Base-by-base conservation (phyloP, 306 rosid species). In the Cercis canadensis region DNA sequence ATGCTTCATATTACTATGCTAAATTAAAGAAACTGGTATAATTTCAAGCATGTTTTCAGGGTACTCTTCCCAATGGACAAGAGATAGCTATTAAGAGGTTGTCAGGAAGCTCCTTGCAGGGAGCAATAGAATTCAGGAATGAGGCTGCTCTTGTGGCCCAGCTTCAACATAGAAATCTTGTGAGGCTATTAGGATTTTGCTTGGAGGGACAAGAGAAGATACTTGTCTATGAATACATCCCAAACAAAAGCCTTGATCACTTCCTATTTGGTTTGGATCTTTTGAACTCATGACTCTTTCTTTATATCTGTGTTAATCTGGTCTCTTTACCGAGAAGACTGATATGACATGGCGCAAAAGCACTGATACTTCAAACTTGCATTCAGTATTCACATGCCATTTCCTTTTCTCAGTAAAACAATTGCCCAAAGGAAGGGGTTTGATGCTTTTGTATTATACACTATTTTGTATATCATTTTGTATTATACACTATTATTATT, bases 101-200 rank as follows among this genome's bases (percentile, higher is more conserved):
- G 11, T 78, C 81, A 4, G 55, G 51, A 31, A 67, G 49, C 21
- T 82, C 83, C 1, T 32, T 46, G 29, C 81, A 78, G 67, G 87
- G 87, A 9, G 45, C 44, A 50, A 76, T 32, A 73, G 79, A 75
- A 50, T 83, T 79, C 75, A 83, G 57, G 49, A 83, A 76, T 57
- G 87, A 82, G 53, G 83, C 71, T 60, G 29, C 60, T 16, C 58
- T 82, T 60, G 61, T 82, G 14, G 52, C 63, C 52, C 75, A 75
- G 21, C 87, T 78, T 70, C 87, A 82, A 18, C 83, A 75, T 6
- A 78, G 62, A 71, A 82, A 75, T 70, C 69, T 82, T 5, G 81
- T 78, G 15, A 68, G 69, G 43, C 73, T 82, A n/a, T 24, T 70
- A 4, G 83, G 87, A 51, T 82, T 70, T 32, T 82, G 83, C 59